Base-by-base conservation (phyloP, 768 basidiomycete species). In the Russula ochroleuca region DNA sequence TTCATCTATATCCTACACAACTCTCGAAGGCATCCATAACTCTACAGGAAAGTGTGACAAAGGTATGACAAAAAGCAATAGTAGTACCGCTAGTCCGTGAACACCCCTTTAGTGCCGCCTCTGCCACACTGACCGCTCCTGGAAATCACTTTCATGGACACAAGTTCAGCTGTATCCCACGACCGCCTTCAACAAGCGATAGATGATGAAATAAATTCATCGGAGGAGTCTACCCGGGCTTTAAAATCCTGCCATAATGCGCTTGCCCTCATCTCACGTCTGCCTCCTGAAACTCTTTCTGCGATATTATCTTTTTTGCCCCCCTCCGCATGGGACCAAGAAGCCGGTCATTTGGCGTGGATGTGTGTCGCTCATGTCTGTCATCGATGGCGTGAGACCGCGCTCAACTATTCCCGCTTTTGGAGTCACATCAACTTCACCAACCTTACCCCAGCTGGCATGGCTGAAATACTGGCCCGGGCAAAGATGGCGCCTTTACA, bases 311-410 rank as follows among this genome's bases (percentile, higher is more conserved):
- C 45, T 2, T 56, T 63, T 33, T 19, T 66, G 19, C 33, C 38
- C 6, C 3, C 3, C n/a, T 37, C 33, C 1, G 31, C 11, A 37
- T 28, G 28, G 40, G 21, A 43, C 10, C 17, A 8, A 28, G 10
- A 19, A 33, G 2, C 31, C 2, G 2, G 5, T 19, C 15, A 1
- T 33, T 52, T 63, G 7, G 19, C 8, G 1, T 66, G 65, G 65
- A 43, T 60, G 25, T 6, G 21, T 23, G 38, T 60, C 17, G 10
- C 65, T 21, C 65, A 57, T 25, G 65, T 66, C 35, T 66, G 62
- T 14, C 62, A 31, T 21, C 62, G n/a, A 37, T 66, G 65, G 65
- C 65, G 62, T 8, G 57, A 66, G 15, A 45, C 60, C 11, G 62
- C 65, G 14, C 58, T 66, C 23, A 19, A 40, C 8, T n/a, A 59